Base-by-base conservation (phyloP, 371 early-diverging fungal genomes). In the Mortierella sp. region DNA sequence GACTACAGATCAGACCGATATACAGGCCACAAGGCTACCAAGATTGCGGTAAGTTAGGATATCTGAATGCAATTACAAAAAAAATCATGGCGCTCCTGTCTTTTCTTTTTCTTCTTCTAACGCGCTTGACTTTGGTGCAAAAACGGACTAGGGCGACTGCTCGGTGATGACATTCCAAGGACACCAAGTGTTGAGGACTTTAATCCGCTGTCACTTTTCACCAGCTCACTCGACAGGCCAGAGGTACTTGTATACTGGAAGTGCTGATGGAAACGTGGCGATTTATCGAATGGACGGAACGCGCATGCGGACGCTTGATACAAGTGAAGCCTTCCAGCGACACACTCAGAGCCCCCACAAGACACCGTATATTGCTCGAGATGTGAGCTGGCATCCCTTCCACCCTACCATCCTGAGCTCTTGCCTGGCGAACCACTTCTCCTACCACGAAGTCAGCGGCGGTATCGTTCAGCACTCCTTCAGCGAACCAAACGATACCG, bases 131-230 rank as follows among this genome's bases (percentile, higher is more conserved):
- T 68, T 7, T 44, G 26, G 38, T 48, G 5, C 34, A 57, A 77
- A 28, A 16, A 50, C 19, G 16, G 65, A 11, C 3, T 68, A 79
- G 79, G 78, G 76, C 14, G 94, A 94, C 75, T 83, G 84, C 26
- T 92, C 92, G 1, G 92, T 94, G 11, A 89, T 89, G 87, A 90
- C 92, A 0, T 93, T 91, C 81, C 87, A 80, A n/a, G 91, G 91
- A 55, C 92, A 91, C 76, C 73, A 80, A 65, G 95, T 95, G 8
- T 79, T 93, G 16, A 80, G 88, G 44, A 95, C 95, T 0, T 77
- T 95, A 50, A 95, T 95, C 48, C 91, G 95, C 38, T 94, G 95
- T 75, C 91, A 93, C 75, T 95, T 93, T 72, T 92, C 93, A 4
- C 94, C 95, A 0, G 76, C 50, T 3, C 76, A 79, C 74, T 75